Conservation (phyloP, 2,329 filamentous ascomycete genomes). For the Gnomoniopsis sp. region DNA sequence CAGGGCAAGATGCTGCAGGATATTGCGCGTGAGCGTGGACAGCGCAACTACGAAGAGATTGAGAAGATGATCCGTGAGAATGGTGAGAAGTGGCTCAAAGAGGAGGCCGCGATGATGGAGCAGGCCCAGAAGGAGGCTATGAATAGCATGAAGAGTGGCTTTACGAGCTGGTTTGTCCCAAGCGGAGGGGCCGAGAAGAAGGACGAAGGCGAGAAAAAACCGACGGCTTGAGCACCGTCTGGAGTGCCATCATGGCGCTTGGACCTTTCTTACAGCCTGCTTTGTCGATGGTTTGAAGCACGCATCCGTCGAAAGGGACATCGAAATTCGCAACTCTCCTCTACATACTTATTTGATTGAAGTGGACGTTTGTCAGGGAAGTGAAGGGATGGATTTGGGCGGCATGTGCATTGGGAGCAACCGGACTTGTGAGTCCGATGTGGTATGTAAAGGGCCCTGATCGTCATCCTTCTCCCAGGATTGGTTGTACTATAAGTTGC, state of each 20-base stretch:
- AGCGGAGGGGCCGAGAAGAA: background rate
- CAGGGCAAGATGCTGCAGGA: slow-evolving; percentile 98
- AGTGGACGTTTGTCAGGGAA: background rate
- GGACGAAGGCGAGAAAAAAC: background rate
- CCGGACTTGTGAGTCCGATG: background rate
- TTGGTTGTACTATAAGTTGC: too few species aligned
- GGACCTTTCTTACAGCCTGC: background rate
- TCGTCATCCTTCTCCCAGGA: too few species aligned
- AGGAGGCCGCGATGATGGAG: slow-evolving; percentile 85
- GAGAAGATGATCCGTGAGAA: slow-evolving; percentile 91
- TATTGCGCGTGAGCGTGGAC: slow-evolving; percentile 85
- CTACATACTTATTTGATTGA: background rate
- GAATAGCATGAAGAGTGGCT: slow-evolving; percentile 83
- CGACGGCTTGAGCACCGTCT: background rate
- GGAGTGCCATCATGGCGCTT: background rate
- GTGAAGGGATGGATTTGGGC: background rate
- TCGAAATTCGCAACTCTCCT: background rate
- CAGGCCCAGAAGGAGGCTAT: slow-evolving; percentile 86
- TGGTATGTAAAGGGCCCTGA: background rate
- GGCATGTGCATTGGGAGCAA: slow-evolving; percentile 4
- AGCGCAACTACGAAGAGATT: slow-evolving; percentile 82
- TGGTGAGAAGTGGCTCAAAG: slow-evolving; percentile 92
- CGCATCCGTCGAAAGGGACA: background rate
- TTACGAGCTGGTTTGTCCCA: slow-evolving; percentile 53
- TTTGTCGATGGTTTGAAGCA: background rate